phyloP scores from a whole-genome alignment of 495 filamentous ascomycete species.

The Pyrenopolyporus hunteri region DNA sequence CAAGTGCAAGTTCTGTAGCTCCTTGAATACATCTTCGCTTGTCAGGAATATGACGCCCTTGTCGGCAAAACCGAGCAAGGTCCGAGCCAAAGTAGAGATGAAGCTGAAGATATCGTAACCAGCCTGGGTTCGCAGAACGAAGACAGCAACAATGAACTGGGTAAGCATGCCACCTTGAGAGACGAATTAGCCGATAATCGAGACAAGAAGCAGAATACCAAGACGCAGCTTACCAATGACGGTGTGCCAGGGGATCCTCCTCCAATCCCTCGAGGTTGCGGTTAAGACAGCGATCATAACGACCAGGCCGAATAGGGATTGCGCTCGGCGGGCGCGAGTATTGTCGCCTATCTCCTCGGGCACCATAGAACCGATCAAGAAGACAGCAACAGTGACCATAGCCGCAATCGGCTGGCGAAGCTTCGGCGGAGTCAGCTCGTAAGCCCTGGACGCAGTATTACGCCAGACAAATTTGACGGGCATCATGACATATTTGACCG shows the following conservation, averaged over 20 bases:
- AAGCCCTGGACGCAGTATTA: constrained; percentile 61
- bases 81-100: constrained; percentile 71
- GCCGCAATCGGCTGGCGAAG: constrained; percentile 65
- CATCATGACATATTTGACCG: constrained; percentile 65
- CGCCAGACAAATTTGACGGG: constrained; percentile 72
- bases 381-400: constrained; percentile 65
- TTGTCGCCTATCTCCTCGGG: constrained; percentile 74
- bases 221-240: constrained; percentile 63
- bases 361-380: constrained; percentile 76
- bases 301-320: constrained; percentile 79
- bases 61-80: constrained; percentile 72
- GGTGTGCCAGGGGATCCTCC: constrained; percentile 79
- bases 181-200: constrained; percentile 1
- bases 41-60: constrained; percentile 78
- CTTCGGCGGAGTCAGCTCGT: constrained; percentile 64
- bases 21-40: constrained; percentile 48
- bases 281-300: constrained; percentile 73
- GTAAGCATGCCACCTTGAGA: constrained; percentile 72
- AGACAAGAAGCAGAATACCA: neutral
- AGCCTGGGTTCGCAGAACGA: constrained; percentile 78
- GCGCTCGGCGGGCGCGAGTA: constrained; percentile 75
- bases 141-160: constrained; percentile 87
- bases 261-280: constrained; percentile 72
- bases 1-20: constrained; percentile 54
- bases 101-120: constrained; percentile 90